Evolutionary conservation across 192 early-diverging fungal genomes (phyloP).

Genomic region (Podila verticillata): DNA sequence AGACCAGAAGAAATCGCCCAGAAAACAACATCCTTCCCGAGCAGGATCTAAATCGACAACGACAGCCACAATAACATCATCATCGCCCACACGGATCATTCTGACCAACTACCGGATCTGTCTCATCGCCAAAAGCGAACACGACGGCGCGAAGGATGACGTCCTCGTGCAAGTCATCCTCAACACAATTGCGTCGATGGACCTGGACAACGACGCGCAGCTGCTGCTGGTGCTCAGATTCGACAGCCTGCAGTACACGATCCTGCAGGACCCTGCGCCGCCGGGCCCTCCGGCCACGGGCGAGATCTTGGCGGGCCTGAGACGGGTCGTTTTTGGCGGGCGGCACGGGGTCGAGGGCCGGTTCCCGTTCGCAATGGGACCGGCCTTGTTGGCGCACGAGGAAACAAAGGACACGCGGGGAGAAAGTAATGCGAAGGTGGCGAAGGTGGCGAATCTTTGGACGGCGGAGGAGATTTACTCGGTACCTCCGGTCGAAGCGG

Average conservation of each 20-base stretch:
- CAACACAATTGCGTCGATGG: neutral
- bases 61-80: neutral
- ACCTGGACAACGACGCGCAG: neutral
- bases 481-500: neutral
- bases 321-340: neutral
- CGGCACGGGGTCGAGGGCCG: neutral
- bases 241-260: neutral
- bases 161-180: neutral
- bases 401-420: too few relatives aligned
- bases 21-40: neutral
- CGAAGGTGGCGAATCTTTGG: slow-evolving; percentile 11
- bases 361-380: neutral
- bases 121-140: neutral
- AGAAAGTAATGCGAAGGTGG: neutral
- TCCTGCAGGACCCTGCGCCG: neutral
- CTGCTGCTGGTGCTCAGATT: neutral
- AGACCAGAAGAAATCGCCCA: too few relatives aligned
- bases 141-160: neutral
- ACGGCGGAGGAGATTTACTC: slow-evolving; percentile 32
- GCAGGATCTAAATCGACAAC: neutral
- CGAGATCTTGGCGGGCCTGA: neutral
- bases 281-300: neutral
- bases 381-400: neutral
- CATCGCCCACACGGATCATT: neutral
- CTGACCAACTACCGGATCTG: neutral